A percentile compares a stretch with the other conserved stretches of the same genome.
Evolutionary conservation across 1,139 yeast genomes (phyloP).

Genomic region (Lodderomyces oxycetoniae): DNA sequence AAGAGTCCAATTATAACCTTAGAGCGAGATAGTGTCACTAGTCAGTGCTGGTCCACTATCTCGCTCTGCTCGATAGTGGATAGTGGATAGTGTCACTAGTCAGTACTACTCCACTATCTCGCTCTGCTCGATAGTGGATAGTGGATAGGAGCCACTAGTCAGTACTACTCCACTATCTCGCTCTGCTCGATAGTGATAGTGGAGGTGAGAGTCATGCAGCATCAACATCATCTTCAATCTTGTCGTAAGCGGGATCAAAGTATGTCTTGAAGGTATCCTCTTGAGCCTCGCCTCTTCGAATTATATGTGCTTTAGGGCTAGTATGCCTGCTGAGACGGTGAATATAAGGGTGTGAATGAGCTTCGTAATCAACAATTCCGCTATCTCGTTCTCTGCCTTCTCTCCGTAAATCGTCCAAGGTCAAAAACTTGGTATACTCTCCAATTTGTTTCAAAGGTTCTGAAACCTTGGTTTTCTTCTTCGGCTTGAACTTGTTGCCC

Average conservation of each 20-base stretch:
- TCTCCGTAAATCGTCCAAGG: slow-evolving; percentile 37
- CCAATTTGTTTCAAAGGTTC: slow-evolving; percentile 45
- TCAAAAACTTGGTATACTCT: slow-evolving; percentile 35
- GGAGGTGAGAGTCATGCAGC: slow-evolving; percentile 6
- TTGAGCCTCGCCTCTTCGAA: slow-evolving; percentile 4
- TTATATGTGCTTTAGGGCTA: slow-evolving; percentile 1
- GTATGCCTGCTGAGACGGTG: slow-evolving; percentile 4
- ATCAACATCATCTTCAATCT: slow-evolving; percentile 7
- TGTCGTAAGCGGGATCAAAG: slow-evolving; percentile 6
- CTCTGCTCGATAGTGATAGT: too few relatives aligned
- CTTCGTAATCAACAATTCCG: slow-evolving; percentile 9
- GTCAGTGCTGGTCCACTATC: too few relatives aligned
- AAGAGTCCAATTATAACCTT: too few relatives aligned
- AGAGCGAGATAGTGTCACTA: too few relatives aligned
- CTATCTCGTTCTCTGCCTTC: slow-evolving; percentile 17
- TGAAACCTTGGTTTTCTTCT: slow-evolving; percentile 20
- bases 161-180: too few relatives aligned
- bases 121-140: too few relatives aligned
- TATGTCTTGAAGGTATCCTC: slow-evolving; percentile 4
- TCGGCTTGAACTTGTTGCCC: slow-evolving; percentile 62
- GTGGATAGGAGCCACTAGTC: too few relatives aligned
- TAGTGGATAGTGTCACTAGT: too few relatives aligned
- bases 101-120: too few relatives aligned
- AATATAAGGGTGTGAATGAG: slow-evolving; percentile 7
- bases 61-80: too few relatives aligned